Evolutionary conservation across 2,329 filamentous ascomycete species (phyloP).

Genomic region (Fusarium domesticum): DNA sequence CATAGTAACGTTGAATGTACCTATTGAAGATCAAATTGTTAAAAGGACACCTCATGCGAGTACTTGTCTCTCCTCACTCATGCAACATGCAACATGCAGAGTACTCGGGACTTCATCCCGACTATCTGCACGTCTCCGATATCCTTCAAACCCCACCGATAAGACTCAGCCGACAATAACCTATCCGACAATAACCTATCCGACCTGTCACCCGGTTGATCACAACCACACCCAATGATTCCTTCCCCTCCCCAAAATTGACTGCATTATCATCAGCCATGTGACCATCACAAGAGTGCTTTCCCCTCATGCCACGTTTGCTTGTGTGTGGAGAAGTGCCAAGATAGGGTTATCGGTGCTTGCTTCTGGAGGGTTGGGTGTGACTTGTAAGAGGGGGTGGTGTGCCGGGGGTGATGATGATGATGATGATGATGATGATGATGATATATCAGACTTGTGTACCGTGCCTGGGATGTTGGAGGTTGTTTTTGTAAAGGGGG

Average conservation of each 20-base stretch:
- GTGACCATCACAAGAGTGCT: slow-evolving; percentile 10
- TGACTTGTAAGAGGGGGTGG: background rate
- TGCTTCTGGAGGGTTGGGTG: slow-evolving; percentile 1
- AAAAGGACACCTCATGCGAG: no score
- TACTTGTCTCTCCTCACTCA: no score
- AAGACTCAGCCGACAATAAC: slow-evolving; percentile 4
- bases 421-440: background rate
- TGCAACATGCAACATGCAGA: no score
- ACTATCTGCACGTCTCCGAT: slow-evolving; percentile 1
- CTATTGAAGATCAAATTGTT: no score
- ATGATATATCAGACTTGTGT: background rate
- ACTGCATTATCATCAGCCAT: slow-evolving; percentile 9
- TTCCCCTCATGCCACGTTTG: slow-evolving; percentile 8
- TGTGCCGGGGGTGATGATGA: background rate
- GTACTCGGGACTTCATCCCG: slow-evolving; percentile 17
- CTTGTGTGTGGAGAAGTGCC: slow-evolving; percentile 2
- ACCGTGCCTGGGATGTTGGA: background rate
- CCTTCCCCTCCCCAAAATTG: background rate
- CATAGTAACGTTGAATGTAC: no score
- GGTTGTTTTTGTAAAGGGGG: background rate
- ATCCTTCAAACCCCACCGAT: slow-evolving; percentile 2
- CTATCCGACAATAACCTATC: slow-evolving; percentile 13
- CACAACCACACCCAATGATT: slow-evolving; percentile 1
- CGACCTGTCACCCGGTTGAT: background rate
- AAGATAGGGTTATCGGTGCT: slow-evolving; percentile 9